These are phyloP conservation scores for Abrus pulchellus DNA, from an alignment of 306 rosid species.

Conservation along the genomic window DNA sequence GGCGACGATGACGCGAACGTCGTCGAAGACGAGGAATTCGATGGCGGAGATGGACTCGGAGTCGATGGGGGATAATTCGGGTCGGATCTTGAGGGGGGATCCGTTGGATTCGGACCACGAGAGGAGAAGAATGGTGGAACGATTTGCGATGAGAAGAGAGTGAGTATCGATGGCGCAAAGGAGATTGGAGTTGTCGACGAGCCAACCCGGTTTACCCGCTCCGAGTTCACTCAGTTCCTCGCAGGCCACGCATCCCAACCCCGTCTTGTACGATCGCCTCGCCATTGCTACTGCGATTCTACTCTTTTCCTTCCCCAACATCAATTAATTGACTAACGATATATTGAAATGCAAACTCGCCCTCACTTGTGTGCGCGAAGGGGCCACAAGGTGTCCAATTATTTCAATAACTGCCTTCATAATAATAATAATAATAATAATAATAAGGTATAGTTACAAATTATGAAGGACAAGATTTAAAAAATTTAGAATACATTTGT, in stretches of 20 bases:
- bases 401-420: too few species aligned
- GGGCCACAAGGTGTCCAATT: too few species aligned
- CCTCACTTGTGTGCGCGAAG: too few species aligned
- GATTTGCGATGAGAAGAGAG: conserved; percentile 78
- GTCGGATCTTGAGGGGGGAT: conserved; percentile 66
- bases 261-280: conserved; percentile 72
- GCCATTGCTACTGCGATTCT: conserved; percentile 49
- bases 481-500: too few species aligned
- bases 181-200: conserved; percentile 73
- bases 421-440: too few species aligned
- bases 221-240: conserved; percentile 81
- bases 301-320: too few species aligned
- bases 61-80: conserved; percentile 77
- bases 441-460: too few species aligned
- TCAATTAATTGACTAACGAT: too few species aligned
- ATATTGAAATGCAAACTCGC: too few species aligned
- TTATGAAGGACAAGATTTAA: too few species aligned
- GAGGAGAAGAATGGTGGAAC: conserved; percentile 69
- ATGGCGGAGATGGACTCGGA: conserved; percentile 80
- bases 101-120: conserved; percentile 69
- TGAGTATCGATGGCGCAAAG: conserved; percentile 88
- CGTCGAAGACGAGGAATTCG: conserved; percentile 86
- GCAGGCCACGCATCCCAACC: conserved; percentile 88
- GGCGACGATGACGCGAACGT: conserved; percentile 76
- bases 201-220: conserved; percentile 92